Evolutionary conservation across 345 rosid species (phyloP).

Genomic region (Dimocarpus longan): DNA sequence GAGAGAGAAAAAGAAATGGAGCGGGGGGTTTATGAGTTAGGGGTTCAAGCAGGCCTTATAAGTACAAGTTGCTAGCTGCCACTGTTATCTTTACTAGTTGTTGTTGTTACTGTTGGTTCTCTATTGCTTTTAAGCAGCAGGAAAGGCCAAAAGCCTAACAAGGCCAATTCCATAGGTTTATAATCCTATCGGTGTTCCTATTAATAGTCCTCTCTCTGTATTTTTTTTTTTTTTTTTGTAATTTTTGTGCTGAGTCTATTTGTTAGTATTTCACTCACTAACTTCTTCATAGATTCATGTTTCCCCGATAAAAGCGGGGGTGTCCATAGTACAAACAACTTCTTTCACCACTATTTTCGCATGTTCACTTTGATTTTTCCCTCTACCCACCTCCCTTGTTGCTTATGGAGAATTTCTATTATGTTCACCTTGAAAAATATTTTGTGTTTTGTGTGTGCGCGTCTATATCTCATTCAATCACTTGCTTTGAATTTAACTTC

Average conservation of each 20-base stretch:
- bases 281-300: neutral
- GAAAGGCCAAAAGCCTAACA: slow-evolving; percentile 44
- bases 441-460: no score
- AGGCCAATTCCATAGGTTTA: slow-evolving; percentile 15
- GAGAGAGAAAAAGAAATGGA: slow-evolving; percentile 20
- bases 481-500: no score
- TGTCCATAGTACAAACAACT: neutral
- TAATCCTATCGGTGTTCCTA: no score
- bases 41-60: slow-evolving; percentile 36
- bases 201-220: neutral
- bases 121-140: slow-evolving; percentile 22
- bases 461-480: no score
- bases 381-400: no score
- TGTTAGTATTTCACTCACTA: neutral
- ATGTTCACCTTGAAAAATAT: no score
- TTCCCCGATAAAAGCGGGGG: slow-evolving; percentile 30
- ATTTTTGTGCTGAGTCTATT: slow-evolving; percentile 16
- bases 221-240: slow-evolving; percentile 16
- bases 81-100: slow-evolving; percentile 13
- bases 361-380: neutral
- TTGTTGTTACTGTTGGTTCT: neutral
- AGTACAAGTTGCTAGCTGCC: slow-evolving; percentile 14
- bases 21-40: slow-evolving; percentile 29
- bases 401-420: no score
- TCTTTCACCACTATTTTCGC: neutral